Percentiles rank a stretch among this genome's conserved stretches.
Evolutionary conservation across 257 asterid genomes (phyloP).

Genomic region (Gentiana dahurica): DNA sequence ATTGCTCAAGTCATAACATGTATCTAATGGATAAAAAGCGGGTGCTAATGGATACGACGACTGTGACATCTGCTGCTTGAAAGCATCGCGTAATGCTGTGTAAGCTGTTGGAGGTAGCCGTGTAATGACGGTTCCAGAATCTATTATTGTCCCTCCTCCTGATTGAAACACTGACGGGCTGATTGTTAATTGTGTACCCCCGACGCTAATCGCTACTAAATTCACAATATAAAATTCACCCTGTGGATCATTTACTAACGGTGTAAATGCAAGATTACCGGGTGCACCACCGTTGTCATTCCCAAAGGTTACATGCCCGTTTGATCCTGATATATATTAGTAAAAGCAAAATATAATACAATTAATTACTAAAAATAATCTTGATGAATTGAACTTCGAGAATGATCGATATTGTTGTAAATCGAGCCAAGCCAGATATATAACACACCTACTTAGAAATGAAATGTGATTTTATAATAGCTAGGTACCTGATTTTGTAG

Average conservation of each 20-base stretch:
- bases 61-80: constrained; percentile 35
- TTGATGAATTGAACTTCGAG: too few species aligned
- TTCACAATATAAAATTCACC: constrained; percentile 39
- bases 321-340: constrained; percentile 21
- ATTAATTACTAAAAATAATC: too few species aligned
- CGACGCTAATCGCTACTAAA: constrained; percentile 32
- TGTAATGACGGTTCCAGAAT: constrained; percentile 75
- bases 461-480: too few species aligned
- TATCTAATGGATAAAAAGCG: constrained; percentile 36
- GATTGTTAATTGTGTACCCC: constrained; percentile 34
- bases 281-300: constrained; percentile 8
- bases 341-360: too few species aligned
- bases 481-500: constrained; percentile 11
- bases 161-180: constrained; percentile 28
- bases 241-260: constrained; percentile 18
- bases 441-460: too few species aligned
- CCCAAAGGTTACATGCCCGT: constrained; percentile 63
- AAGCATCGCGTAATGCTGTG: constrained; percentile 26
- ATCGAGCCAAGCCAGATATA: too few species aligned
- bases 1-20: constrained; percentile 42
- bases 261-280: constrained; percentile 29
- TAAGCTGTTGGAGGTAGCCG: constrained; percentile 54
- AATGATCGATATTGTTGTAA: too few species aligned
- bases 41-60: constrained; percentile 4
- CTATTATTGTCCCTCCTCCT: constrained; percentile 29